Conservation (phyloP, 257 asterid genomes). For the Primulina tabacum region DNA sequence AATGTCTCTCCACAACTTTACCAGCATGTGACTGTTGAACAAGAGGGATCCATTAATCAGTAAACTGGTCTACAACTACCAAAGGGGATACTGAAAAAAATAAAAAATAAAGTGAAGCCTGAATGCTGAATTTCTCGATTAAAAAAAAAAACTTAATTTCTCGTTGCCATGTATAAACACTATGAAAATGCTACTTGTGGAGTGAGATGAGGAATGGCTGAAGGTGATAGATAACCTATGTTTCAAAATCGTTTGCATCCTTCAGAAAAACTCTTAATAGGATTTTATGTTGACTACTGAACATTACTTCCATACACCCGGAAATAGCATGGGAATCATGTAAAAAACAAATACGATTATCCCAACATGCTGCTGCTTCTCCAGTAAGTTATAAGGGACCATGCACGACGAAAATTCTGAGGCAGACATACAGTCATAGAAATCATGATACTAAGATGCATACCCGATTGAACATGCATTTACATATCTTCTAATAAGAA, state of each 20-base stretch:
- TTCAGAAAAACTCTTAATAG: not conserved
- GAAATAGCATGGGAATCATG: not conserved
- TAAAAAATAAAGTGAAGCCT: not conserved
- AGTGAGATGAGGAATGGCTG: not conserved
- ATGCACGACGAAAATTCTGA: slow-evolving; percentile 1
- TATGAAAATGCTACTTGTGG: not conserved
- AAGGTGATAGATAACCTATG: not conserved
- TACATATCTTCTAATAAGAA: not conserved
- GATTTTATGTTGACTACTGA: not conserved
- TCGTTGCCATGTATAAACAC: not conserved
- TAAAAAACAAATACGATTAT: not conserved
- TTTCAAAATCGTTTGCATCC: not conserved
- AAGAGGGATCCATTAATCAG: slow-evolving; percentile 14
- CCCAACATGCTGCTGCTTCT: not conserved
- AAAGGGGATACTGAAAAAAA: slow-evolving; percentile 1
- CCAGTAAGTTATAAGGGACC: slow-evolving; percentile 2
- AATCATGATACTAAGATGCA: slow-evolving; percentile 2
- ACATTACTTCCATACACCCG: not conserved
- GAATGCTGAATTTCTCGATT: not conserved
- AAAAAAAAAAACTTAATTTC: not conserved
- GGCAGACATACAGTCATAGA: not conserved
- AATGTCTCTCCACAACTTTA: slow-evolving; percentile 98
- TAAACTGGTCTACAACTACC: not conserved
- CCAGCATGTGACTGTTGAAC: slow-evolving; percentile 95
- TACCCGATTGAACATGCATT: not conserved